Base-by-base conservation (phyloP, 148 eudicot genomes). In the Chenopodium quinoa region DNA sequence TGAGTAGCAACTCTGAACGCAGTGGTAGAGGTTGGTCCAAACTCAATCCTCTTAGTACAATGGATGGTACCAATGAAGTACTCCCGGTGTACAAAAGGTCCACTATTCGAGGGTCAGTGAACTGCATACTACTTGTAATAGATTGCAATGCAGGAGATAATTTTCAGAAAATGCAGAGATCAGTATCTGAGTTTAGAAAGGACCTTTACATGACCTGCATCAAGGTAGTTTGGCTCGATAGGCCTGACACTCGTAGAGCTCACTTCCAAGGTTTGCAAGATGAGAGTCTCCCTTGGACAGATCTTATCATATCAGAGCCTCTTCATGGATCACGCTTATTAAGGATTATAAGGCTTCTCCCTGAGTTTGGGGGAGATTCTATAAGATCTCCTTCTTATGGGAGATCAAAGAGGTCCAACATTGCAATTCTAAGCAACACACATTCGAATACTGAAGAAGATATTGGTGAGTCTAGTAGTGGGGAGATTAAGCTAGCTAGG, bases 191-290 rank as follows among this genome's bases (percentile, higher is more conserved):
- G 74, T 92, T 96, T 60, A 88, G 91, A 79, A 93, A 86, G 73
- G 92, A 89, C 68, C 78, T 88, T 22, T 64, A 71, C 19, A 75
- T 73, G 34, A 86, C 78, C 50, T 82, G 83, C 75, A 83, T 64
- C 69, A 88, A 90, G 79, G 91, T 93, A 2, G 88, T 96, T 75
- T 93, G 97, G 99, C 77, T 96, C 3, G 93, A 91, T 74, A 85
- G 82, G 34, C 89, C 89, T 2, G 90, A 86, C 37, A 85, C 87
- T 7, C 82, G 71, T 8, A 80, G 71, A 75, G 83, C 84, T 19
- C 86, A 88, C 72, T 85, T 83, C 23, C 80, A 83, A 20, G 91
- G 90, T 58, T 83, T 91, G 14, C 73, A 85, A 50, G 89, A 89
- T 40, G 89, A 85, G 63, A 86, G 83, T 75, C 89, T 95, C 17